Evolutionary conservation across 768 basidiomycete species (phyloP).

Genomic region (Paxillus involutus): DNA sequence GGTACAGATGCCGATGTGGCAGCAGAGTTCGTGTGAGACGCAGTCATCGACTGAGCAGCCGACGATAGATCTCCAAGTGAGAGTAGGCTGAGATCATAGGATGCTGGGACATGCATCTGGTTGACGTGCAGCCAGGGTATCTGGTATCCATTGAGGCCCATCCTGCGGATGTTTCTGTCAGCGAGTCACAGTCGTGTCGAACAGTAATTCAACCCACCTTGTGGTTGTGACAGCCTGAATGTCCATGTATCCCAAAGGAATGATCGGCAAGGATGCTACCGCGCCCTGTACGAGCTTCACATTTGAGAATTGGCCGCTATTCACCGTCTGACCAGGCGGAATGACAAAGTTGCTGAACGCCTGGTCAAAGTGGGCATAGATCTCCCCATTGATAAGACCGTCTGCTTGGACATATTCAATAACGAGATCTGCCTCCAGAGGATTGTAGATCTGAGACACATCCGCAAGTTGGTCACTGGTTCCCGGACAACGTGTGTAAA

Average conservation of each 20-base stretch:
- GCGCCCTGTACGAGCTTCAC: constrained; percentile 63
- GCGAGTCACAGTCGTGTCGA: not conserved
- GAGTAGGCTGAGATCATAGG: constrained; percentile 33
- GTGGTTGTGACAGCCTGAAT: constrained; percentile 48
- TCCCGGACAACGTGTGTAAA: not conserved
- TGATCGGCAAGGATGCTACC: constrained; percentile 53
- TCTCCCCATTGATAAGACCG: constrained; percentile 47
- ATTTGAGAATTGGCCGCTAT: constrained; percentile 57
- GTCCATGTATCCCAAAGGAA: constrained; percentile 55
- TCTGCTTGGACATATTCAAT: constrained; percentile 61
- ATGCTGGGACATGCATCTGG: constrained; percentile 52
- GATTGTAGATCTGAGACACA: constrained; percentile 46
- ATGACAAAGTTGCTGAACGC: constrained; percentile 55
- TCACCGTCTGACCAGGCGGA: constrained; percentile 57
- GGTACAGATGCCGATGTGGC: not conserved
- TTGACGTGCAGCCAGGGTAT: constrained; percentile 65
- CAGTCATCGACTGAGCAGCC: constrained; percentile 12
- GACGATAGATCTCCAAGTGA: constrained; percentile 19
- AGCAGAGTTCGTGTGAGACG: not conserved
- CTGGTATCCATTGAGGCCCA: constrained; percentile 56
- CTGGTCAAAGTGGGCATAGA: constrained; percentile 60
- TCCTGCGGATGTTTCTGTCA: constrained; percentile 18
- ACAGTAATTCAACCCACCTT: constrained; percentile 22
- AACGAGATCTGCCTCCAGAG: constrained; percentile 55
- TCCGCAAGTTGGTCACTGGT: not conserved